These are phyloP conservation scores for Podospora comata DNA, from an alignment of 495 filamentous ascomycete genomes.

Conservation along the genomic window DNA sequence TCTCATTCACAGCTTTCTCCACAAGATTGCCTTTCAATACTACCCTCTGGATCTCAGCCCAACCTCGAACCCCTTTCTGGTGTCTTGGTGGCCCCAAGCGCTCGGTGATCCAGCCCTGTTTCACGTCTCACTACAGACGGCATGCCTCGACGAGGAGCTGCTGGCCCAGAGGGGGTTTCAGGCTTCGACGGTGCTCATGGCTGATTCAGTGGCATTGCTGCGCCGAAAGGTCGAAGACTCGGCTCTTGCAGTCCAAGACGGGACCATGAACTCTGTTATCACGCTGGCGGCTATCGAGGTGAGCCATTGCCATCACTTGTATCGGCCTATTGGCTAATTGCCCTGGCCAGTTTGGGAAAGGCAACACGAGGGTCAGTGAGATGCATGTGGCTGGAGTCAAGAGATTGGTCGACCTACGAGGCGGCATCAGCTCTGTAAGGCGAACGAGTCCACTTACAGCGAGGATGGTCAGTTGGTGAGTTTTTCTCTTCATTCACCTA, in stretches of 20 bases:
- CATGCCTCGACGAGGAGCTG: slow-evolving; percentile 51
- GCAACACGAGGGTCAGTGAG: slow-evolving; percentile 40
- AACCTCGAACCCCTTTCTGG: slow-evolving; percentile 49
- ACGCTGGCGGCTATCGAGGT: slow-evolving; percentile 53
- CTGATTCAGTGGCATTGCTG: slow-evolving; percentile 48
- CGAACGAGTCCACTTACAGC: slow-evolving; percentile 51
- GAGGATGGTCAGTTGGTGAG: slow-evolving; percentile 52
- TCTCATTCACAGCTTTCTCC: slow-evolving; percentile 50
- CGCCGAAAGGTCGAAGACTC: slow-evolving; percentile 43
- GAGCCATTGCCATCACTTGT: slow-evolving; percentile 14
- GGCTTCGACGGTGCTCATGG: slow-evolving; percentile 50
- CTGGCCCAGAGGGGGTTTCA: slow-evolving; percentile 47
- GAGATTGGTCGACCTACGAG: slow-evolving; percentile 44
- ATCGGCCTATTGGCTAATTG: not conserved
- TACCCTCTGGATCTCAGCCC: slow-evolving; percentile 51
- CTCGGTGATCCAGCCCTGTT: slow-evolving; percentile 51
- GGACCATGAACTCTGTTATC: slow-evolving; percentile 53
- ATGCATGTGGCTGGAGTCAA: slow-evolving; percentile 54
- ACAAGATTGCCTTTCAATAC: slow-evolving; percentile 54
- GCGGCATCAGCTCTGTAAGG: slow-evolving; percentile 46
- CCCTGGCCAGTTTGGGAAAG: slow-evolving; percentile 45
- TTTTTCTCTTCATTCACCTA: not conserved
- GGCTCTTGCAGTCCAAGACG: slow-evolving; percentile 49
- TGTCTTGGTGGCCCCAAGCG: slow-evolving; percentile 55
- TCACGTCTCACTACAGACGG: slow-evolving; percentile 53